phyloP scores from a whole-genome alignment of 2,329 filamentous ascomycete genomes.

The Tolypocladium tundrense region DNA sequence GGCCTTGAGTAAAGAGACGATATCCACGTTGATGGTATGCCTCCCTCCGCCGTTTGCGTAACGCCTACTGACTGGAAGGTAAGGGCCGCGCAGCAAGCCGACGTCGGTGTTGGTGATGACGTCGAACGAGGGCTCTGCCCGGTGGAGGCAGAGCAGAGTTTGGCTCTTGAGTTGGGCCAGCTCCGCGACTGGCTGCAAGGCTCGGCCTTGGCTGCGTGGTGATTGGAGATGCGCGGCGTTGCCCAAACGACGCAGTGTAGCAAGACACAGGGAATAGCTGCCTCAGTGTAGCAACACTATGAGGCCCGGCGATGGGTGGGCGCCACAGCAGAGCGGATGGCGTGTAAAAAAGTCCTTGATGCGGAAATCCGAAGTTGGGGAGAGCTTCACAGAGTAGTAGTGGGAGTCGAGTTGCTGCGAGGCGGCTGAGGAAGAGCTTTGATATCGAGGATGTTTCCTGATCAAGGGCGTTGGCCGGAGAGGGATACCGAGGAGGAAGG shows the following conservation, averaged over 20 bases:
- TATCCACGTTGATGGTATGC: conserved; percentile 76
- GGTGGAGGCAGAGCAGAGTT: conserved; percentile 29
- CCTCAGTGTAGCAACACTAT: conserved; percentile 1
- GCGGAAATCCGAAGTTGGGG: background rate
- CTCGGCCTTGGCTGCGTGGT: conserved; percentile 3
- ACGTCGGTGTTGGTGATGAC: conserved; percentile 16
- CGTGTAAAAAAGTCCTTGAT: background rate
- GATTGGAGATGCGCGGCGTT: conserved; percentile 2
- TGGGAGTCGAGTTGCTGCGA: background rate
- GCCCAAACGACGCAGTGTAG: conserved; percentile 9
- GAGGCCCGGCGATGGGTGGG: background rate
- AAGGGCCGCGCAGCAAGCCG: conserved; percentile 16
- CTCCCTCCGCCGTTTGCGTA: conserved; percentile 14
- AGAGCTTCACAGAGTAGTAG: background rate
- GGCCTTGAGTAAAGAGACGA: conserved; percentile 76
- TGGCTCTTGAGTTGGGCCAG: conserved; percentile 33
- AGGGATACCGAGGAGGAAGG: conserved; percentile 1
- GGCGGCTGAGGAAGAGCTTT: background rate
- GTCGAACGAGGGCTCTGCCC: conserved; percentile 26
- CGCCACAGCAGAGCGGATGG: background rate
- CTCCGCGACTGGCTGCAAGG: conserved; percentile 18
- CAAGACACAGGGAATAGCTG: conserved; percentile 5
- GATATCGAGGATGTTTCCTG: background rate
- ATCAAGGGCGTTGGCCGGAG: background rate
- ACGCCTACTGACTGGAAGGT: conserved; percentile 17